Evolutionary conservation across 2,329 filamentous ascomycete genomes (phyloP).

Genomic region (Cephalotrichum gorgonifer): DNA sequence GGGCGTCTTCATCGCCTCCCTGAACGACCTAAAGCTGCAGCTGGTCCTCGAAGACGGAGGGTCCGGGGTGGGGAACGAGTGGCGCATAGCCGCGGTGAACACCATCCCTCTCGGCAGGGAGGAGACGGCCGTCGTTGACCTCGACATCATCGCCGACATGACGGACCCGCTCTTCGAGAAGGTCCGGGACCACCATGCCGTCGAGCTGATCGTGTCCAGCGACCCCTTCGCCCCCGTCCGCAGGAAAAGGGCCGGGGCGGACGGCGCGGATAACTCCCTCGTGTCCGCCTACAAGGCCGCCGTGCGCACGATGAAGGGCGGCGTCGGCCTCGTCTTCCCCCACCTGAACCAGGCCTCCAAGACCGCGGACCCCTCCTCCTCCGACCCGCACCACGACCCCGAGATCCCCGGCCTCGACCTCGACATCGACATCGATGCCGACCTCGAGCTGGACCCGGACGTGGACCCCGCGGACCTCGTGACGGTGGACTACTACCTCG

Average conservation of each 20-base stretch:
- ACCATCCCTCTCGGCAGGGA: constrained; percentile 75
- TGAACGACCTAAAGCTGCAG: constrained; percentile 51
- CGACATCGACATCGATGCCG: constrained; percentile 8
- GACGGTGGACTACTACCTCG: constrained; percentile 28
- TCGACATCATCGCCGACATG: constrained; percentile 64
- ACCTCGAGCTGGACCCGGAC: constrained; percentile 17
- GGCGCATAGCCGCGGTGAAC: constrained; percentile 71
- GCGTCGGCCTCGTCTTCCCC: constrained; percentile 8
- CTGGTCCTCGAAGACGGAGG: constrained; percentile 51
- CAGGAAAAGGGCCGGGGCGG: constrained; percentile 6
- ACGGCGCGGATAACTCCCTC: constrained; percentile 6
- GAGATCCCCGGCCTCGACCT: constrained; percentile 5
- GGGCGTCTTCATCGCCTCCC: constrained; percentile 14
- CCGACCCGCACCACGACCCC: not conserved
- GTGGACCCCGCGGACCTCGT: constrained; percentile 29
- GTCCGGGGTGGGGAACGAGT: constrained; percentile 24
- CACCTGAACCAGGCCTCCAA: constrained; percentile 7
- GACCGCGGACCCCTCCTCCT: constrained; percentile 3
- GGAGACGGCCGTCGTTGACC: constrained; percentile 73
- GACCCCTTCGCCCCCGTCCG: constrained; percentile 20
- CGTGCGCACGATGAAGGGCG: constrained; percentile 9
- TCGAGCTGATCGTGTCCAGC: constrained; percentile 59
- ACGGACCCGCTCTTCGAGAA: constrained; percentile 78
- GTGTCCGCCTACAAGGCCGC: constrained; percentile 10
- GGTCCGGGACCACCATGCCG: constrained; percentile 58